A percentile compares a stretch with the other conserved stretches of the same genome.
These are phyloP conservation scores for Metschnikowia similis DNA, from an alignment of 805 yeast genomes.

Conservation along the genomic window DNA sequence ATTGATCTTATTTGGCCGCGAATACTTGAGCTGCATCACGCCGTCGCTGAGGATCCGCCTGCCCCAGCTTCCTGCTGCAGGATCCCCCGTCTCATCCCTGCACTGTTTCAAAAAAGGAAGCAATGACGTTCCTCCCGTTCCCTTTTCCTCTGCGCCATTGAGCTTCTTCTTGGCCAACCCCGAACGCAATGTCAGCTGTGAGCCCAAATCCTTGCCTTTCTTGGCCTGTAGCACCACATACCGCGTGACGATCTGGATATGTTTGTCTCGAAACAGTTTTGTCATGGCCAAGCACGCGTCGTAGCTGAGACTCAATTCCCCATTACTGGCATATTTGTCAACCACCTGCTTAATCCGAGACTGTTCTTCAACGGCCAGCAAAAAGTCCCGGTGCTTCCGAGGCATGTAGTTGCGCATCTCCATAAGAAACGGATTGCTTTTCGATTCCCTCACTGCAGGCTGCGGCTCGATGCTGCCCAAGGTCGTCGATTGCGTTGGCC, in stretches of 20 bases:
- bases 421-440: conserved; percentile 54
- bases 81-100: conserved; percentile 91
- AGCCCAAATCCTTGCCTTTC: conserved; percentile 48
- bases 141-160: conserved; percentile 56
- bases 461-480: not conserved
- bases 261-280: conserved; percentile 85
- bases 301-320: conserved; percentile 65
- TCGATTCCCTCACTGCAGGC: not conserved
- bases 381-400: conserved; percentile 71
- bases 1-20: conserved; percentile 37
- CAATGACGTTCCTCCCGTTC: conserved; percentile 93
- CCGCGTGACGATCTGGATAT: conserved; percentile 87
- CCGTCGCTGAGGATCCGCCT: conserved; percentile 61
- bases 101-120: conserved; percentile 92
- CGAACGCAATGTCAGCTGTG: conserved; percentile 57
- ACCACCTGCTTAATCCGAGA: conserved; percentile 68
- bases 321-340: conserved; percentile 32
- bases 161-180: conserved; percentile 54
- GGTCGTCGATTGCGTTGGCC: conserved; percentile 20
- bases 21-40: conserved; percentile 38
- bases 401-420: conserved; percentile 94
- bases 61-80: conserved; percentile 94
- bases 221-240: conserved; percentile 80
- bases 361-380: conserved; percentile 53
- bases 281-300: conserved; percentile 90